Percentiles rank a stretch among this genome's conserved stretches.
Conservation (phyloP, 2,329 filamentous ascomycete genomes). For the Penicillium crustosum region DNA sequence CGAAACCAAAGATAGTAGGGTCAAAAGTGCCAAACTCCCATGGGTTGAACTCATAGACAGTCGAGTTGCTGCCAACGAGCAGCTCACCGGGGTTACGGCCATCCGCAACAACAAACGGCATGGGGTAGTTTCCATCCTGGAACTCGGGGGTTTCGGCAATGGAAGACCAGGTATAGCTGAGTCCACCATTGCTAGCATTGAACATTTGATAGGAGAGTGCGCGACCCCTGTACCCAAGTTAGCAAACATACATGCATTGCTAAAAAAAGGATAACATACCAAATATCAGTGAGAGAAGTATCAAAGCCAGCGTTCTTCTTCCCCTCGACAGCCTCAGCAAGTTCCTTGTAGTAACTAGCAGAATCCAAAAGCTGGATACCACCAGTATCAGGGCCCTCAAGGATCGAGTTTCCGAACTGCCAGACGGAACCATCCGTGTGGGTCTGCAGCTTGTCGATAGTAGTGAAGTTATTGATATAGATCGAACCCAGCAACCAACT, state of each 20-base stretch:
- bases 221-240: conserved; percentile 54
- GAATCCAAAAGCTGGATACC: conserved; percentile 49
- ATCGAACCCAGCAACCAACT: conserved; percentile 82
- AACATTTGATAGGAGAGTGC: conserved; percentile 84
- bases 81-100: conserved; percentile 62
- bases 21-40: conserved; percentile 79
- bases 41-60: conserved; percentile 74
- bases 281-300: conserved; percentile 81
- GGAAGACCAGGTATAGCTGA: conserved; percentile 78
- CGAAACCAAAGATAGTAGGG: conserved; percentile 69
- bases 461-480: conserved; percentile 77
- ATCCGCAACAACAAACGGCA: conserved; percentile 73
- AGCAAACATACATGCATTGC: not conserved
- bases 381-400: conserved; percentile 40
- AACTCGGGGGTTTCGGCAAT: conserved; percentile 67
- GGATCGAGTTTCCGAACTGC: conserved; percentile 47
- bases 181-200: conserved; percentile 71
- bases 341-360: conserved; percentile 62
- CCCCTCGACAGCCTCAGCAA: conserved; percentile 57
- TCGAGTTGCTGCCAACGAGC: conserved; percentile 68
- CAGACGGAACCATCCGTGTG: conserved; percentile 24
- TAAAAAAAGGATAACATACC: conserved; percentile 46
- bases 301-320: conserved; percentile 67
- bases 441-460: conserved; percentile 50
- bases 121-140: conserved; percentile 60